phyloP scores from a whole-genome alignment of 2,329 filamentous ascomycete species.

The Colletotrichum caudatum region DNA sequence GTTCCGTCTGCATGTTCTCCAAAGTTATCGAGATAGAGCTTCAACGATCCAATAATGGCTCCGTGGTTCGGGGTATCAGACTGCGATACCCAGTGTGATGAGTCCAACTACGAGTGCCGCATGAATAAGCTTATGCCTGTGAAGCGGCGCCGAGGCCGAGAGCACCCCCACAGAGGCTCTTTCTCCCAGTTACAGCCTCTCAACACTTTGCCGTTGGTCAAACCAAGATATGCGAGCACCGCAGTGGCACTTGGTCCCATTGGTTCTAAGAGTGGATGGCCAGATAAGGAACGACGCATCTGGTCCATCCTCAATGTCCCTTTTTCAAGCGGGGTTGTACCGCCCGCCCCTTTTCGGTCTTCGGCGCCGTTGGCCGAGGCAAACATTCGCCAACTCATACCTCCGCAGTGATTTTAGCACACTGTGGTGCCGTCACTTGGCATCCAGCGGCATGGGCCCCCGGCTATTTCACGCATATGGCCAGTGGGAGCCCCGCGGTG shows the following conservation, averaged over 20 bases:
- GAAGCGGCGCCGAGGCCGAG: slow-evolving; percentile 24
- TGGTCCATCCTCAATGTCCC: slow-evolving; percentile 9
- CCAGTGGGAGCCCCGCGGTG: neutral
- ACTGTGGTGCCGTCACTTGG: slow-evolving; percentile 8
- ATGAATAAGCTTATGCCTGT: neutral
- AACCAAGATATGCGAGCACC: neutral
- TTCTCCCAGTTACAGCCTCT: neutral
- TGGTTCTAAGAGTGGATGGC: neutral
- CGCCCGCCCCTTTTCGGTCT: slow-evolving; percentile 1
- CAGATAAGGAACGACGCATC: neutral
- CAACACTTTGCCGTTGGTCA: slow-evolving; percentile 22
- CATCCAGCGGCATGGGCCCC: neutral
- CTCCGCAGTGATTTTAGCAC: neutral
- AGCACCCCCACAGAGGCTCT: neutral
- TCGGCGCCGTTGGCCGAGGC: slow-evolving; percentile 28
- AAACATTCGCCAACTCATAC: neutral
- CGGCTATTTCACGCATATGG: neutral
- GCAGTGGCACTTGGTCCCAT: neutral
- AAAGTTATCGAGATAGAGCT: neutral
- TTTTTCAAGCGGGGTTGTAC: neutral
- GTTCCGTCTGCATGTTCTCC: neutral
- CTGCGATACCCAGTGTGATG: neutral
- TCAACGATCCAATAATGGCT: neutral
- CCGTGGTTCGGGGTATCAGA: too few species aligned
- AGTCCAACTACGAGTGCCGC: neutral